phyloP scores from a whole-genome alignment of 2,329 filamentous ascomycete species.

The Geosmithia flava region DNA sequence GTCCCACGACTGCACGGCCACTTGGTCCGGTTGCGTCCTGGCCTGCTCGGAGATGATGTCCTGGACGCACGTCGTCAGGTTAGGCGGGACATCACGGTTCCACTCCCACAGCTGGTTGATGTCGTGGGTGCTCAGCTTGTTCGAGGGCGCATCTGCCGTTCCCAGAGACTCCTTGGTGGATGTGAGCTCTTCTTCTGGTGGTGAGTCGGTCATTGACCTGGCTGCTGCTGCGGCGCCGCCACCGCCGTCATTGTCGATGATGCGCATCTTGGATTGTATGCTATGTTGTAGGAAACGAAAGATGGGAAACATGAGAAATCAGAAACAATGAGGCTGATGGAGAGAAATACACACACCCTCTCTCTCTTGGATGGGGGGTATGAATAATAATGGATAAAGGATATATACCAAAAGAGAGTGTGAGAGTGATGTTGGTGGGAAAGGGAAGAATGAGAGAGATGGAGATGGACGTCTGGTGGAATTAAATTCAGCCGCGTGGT shows the following conservation, averaged over 20 bases:
- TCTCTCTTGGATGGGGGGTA: no score
- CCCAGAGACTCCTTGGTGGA: neutral
- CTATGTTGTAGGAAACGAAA: neutral
- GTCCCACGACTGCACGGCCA: slow-evolving; percentile 37
- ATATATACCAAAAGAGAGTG: neutral
- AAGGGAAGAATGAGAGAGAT: neutral
- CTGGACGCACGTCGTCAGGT: slow-evolving; percentile 30
- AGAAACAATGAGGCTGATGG: no score
- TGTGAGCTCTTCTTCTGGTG: neutral
- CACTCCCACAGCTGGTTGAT: slow-evolving; percentile 32
- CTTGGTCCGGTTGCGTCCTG: slow-evolving; percentile 18
- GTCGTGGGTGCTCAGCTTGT: neutral
- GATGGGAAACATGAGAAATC: no score
- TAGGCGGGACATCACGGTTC: slow-evolving; percentile 28
- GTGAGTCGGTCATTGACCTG: slow-evolving; percentile 1
- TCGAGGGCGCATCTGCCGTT: neutral
- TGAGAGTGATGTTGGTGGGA: neutral
- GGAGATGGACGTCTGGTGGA: neutral
- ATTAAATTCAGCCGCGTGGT: neutral
- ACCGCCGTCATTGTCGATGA: slow-evolving; percentile 9
- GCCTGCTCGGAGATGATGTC: slow-evolving; percentile 29
- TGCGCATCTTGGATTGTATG: slow-evolving; percentile 7
- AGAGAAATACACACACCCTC: no score
- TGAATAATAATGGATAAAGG: neutral
- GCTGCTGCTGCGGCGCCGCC: slow-evolving; percentile 2